phyloP scores from a whole-genome alignment of 169 alveolate genomes.

The Cryptosporidium parvum region DNA sequence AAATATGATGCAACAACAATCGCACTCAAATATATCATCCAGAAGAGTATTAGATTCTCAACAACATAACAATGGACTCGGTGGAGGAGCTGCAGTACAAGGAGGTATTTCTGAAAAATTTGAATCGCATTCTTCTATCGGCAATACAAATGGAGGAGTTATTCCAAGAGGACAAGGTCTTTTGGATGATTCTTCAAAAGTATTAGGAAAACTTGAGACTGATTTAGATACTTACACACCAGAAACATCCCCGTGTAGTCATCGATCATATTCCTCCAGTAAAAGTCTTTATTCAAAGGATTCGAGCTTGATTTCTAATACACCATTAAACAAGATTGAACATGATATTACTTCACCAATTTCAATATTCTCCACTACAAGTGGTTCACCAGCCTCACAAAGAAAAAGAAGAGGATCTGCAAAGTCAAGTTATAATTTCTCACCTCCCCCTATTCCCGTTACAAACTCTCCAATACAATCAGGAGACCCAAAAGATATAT shows the following conservation, averaged over 20 bases:
- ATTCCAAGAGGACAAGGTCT: background rate
- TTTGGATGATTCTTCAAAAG: constrained; percentile 17
- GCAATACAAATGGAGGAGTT: background rate
- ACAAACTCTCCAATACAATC: constrained; percentile 22
- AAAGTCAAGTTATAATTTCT: constrained; percentile 26
- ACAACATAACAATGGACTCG: background rate
- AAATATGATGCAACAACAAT: background rate
- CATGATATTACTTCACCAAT: constrained; percentile 51
- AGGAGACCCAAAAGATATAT: constrained; percentile 1
- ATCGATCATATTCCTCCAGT: constrained; percentile 34
- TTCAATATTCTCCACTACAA: constrained; percentile 49
- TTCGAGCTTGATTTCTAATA: constrained; percentile 5
- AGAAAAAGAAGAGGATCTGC: constrained; percentile 45
- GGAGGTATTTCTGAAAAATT: constrained; percentile 12
- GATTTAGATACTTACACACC: constrained; percentile 54
- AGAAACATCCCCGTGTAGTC: constrained; percentile 64
- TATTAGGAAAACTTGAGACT: constrained; percentile 4
- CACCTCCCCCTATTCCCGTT: constrained; percentile 75
- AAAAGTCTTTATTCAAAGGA: constrained; percentile 26
- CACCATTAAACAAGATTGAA: constrained; percentile 37
- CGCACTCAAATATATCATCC: constrained; percentile 19
- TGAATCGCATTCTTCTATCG: constrained; percentile 7
- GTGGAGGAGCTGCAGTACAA: background rate
- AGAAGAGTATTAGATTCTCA: constrained; percentile 30
- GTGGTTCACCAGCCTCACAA: constrained; percentile 46